Percentiles rank a stretch among this genome's conserved stretches.
Conservation (phyloP, 345 rosid genomes). For the Salix caprea region DNA sequence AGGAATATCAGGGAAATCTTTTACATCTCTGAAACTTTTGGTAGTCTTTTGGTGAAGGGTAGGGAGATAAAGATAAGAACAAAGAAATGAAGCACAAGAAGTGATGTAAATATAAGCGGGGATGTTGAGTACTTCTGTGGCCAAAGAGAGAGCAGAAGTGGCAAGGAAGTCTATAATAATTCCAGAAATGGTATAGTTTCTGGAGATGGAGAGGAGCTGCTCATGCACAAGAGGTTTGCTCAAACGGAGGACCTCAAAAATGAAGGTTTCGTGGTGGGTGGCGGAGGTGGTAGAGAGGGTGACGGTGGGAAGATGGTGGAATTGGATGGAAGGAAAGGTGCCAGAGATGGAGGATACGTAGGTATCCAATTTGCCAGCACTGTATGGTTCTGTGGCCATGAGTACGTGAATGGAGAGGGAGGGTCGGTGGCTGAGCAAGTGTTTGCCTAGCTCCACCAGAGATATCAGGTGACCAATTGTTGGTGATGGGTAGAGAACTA, state of each 20-base stretch:
- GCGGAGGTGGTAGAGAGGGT: conserved; percentile 1
- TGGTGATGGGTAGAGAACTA: conserved; percentile 62
- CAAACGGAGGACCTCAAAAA: conserved; percentile 7
- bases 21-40: conserved; percentile 17
- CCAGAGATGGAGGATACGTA: conserved; percentile 22
- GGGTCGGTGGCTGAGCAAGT: conserved; percentile 40
- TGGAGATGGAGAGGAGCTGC: conserved; percentile 11
- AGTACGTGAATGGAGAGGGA: conserved; percentile 52
- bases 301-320: conserved; percentile 30
- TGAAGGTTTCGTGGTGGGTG: conserved; percentile 7
- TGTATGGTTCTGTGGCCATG: conserved; percentile 32
- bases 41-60: neutral
- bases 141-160: conserved; percentile 5
- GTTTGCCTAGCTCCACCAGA: conserved; percentile 67
- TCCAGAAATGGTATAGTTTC: conserved; percentile 5
- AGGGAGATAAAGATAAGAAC: conserved; percentile 11
- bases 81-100: conserved; percentile 6
- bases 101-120: conserved; percentile 23
- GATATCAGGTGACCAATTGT: conserved; percentile 64
- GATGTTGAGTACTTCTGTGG: conserved; percentile 21
- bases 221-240: conserved; percentile 21
- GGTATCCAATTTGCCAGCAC: conserved; percentile 34
- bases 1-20: conserved; percentile 11
- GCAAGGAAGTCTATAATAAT: conserved; percentile 27
- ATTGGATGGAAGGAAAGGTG: conserved; percentile 15